phyloP scores from a whole-genome alignment of 2,329 filamentous ascomycete genomes.

The Talaromyces amestolkiae region DNA sequence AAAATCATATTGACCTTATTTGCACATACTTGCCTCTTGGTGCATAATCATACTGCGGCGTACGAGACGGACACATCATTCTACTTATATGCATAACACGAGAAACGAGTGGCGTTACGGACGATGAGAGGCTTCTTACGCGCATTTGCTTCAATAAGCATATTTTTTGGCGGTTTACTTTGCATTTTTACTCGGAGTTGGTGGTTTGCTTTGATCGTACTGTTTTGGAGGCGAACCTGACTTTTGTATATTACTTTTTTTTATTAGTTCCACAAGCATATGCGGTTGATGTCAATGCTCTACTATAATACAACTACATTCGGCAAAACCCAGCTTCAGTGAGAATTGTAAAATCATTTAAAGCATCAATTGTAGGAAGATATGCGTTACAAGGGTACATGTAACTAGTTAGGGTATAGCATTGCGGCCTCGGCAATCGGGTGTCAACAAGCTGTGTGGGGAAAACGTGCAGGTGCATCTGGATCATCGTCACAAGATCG shows the following conservation, averaged over 20 bases:
- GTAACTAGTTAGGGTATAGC: not conserved
- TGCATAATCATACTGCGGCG: conserved; percentile 15
- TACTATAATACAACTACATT: not conserved
- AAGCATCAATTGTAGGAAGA: not conserved
- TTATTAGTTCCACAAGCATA: not conserved
- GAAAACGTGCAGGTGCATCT: not conserved
- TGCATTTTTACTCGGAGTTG: conserved; percentile 12
- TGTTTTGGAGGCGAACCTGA: not conserved
- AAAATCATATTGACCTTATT: conserved; percentile 7
- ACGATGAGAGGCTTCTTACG: not conserved
- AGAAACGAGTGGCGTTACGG: conserved; percentile 19
- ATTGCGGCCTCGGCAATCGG: conserved; percentile 2
- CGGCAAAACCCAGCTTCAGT: too few species aligned
- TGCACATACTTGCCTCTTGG: conserved; percentile 5
- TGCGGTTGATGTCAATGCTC: not conserved
- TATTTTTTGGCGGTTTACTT: conserved; percentile 1
- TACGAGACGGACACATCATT: conserved; percentile 13
- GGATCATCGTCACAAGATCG: conserved; percentile 15
- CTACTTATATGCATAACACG: conserved; percentile 18
- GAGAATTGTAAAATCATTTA: not conserved
- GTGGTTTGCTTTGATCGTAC: not conserved
- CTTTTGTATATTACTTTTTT: conserved; percentile 11
- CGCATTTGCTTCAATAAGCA: not conserved
- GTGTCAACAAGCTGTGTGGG: not conserved
- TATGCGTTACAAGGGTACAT: not conserved